Base-by-base conservation (phyloP, 768 basidiomycete species). In the Ramaria rubella region DNA sequence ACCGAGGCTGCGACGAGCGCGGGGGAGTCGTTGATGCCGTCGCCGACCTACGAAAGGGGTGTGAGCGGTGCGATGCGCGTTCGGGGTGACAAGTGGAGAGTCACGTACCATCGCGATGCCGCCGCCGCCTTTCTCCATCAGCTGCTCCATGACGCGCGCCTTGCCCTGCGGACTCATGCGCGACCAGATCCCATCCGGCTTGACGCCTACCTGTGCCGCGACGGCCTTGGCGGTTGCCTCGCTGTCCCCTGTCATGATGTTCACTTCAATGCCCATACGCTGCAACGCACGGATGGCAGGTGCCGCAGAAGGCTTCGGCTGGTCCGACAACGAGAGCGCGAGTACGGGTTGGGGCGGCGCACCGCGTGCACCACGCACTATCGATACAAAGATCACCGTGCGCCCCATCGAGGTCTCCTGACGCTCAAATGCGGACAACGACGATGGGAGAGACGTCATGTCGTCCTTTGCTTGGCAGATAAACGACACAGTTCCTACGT, bases 1-100 rank as follows among this genome's bases (percentile, higher is more conserved):
- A 99, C 90, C 1, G 93, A 91, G 1, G 95, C 91, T 4, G 92
- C 94, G 15, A 94, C 94, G 2, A 99, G 84, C 12, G 95, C 96
- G 1, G 94, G 95, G 2, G 95, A 97, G 68, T 99, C 96, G 69
- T 99, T 98, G 74, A 98, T 96, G 31, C 96, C 96, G 69, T 99
- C 96, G 23, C 96, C 96, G 38, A 99, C 93, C 93, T 94, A 60
- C 21, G n/a, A 59, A 26, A 51, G 57, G 14, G 3, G 8, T 17
- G 38, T 48, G 12, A 30, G 44, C 19, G 5, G 30, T 21, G 30
- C 1, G 57, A 48, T 54, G 27, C 44, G 36, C 17, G 23, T n/a
- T 55, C 15, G 15, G 26, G 26, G 15, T 24, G 27, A 24, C 5
- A 5, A 24, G 31, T 29, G 38, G 46, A 57, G 31, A 53, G 49